These are phyloP conservation scores for Plasmodium berghei DNA, from an alignment of 169 alveolate species.

Conservation along the genomic window DNA sequence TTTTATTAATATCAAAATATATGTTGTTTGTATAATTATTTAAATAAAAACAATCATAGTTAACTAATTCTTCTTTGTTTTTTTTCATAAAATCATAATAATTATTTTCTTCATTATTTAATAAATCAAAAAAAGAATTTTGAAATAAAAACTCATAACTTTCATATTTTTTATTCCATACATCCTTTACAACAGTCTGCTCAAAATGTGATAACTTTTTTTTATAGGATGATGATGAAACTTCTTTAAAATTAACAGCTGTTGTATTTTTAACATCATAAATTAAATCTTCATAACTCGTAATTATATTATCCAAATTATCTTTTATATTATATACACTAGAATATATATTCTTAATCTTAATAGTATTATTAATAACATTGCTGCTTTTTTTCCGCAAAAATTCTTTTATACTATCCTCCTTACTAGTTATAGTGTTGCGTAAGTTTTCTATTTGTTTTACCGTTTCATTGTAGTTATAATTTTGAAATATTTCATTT, in stretches of 20 bases:
- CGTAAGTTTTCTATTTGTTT: conserved; percentile 27
- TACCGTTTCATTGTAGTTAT: conserved; percentile 40
- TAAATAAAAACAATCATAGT: conserved; percentile 67
- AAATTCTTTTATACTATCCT: conserved; percentile 54
- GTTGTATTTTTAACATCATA: conserved; percentile 26
- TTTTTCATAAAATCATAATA: conserved; percentile 30
- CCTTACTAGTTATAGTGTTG: conserved; percentile 29
- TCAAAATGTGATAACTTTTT: conserved; percentile 31
- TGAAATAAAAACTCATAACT: conserved; percentile 59
- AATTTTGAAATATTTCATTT: conserved; percentile 34
- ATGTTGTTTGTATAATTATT: conserved; percentile 67
- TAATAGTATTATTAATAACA: conserved; percentile 70
- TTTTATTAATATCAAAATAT: conserved; percentile 66
- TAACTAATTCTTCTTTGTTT: conserved; percentile 50
- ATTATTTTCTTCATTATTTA: not conserved
- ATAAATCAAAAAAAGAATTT: conserved; percentile 1
- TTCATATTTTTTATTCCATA: conserved; percentile 59
- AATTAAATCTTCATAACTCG: conserved; percentile 23
- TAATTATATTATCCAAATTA: conserved; percentile 44
- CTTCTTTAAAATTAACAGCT: conserved; percentile 16
- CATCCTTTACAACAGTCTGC: conserved; percentile 43
- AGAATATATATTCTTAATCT: conserved; percentile 63
- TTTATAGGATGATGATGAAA: not conserved
- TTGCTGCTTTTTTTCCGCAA: conserved; percentile 48
- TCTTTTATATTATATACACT: conserved; percentile 66